phyloP scores from a whole-genome alignment of 805 yeast genomes.

The Teunomyces cretensis region DNA sequence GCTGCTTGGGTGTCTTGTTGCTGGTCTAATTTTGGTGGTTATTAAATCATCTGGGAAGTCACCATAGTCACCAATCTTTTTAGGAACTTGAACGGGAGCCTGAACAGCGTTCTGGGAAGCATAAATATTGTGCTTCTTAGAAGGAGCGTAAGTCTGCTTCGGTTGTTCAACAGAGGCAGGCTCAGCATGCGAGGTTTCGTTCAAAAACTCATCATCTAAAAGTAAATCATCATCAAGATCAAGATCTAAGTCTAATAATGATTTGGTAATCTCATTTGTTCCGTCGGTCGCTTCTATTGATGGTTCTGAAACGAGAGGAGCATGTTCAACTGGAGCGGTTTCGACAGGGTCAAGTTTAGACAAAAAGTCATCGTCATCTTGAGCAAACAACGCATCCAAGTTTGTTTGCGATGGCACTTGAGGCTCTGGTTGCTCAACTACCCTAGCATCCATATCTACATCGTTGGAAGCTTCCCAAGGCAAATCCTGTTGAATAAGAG shows the following conservation, averaged over 20 bases:
- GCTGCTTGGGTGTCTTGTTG: constrained; percentile 33
- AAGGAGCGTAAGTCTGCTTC: constrained; percentile 16
- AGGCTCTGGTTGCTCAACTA: background rate
- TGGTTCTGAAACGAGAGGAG: no score
- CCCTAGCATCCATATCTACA: no score
- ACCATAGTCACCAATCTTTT: constrained; percentile 47
- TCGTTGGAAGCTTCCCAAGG: background rate
- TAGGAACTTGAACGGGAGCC: background rate
- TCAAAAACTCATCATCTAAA: constrained; percentile 38
- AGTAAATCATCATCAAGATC: constrained; percentile 33
- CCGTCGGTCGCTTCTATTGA: background rate
- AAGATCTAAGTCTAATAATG: constrained; percentile 8
- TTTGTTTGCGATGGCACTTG: background rate
- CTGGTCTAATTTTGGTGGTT: constrained; percentile 37
- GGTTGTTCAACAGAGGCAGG: constrained; percentile 17
- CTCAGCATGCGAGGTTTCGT: constrained; percentile 19
- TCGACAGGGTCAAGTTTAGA: constrained; percentile 11
- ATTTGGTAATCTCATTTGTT: background rate
- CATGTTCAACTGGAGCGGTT: background rate
- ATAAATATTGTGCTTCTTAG: constrained; percentile 3
- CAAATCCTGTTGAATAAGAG: background rate
- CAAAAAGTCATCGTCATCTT: constrained; percentile 21
- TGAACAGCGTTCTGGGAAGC: background rate
- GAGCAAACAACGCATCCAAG: constrained; percentile 13
- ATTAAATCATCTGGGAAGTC: constrained; percentile 67